Base-by-base conservation (phyloP, 768 basidiomycete genomes). In the Kwoniella europaea region DNA sequence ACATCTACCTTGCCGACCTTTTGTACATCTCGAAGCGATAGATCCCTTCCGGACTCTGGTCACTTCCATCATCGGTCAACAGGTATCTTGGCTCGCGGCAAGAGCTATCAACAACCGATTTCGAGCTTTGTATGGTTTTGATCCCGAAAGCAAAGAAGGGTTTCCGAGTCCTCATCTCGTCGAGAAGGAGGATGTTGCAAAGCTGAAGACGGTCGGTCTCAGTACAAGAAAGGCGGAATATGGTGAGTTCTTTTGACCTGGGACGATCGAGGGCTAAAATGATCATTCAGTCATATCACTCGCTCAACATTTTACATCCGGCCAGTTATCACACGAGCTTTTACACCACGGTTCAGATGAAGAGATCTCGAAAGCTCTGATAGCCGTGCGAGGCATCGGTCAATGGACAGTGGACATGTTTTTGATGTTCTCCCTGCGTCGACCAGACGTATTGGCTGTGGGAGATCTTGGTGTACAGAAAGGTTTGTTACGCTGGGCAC, bases 151-250 rank as follows among this genome's bases (percentile, higher is more conserved):
- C 13, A 41, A 67, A 44, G 67, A 63, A 35, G 75, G 72, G 50
- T 95, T 92, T 81, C 93, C 93, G 1, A 87, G 88, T 2, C 90
- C 93, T 10, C 83, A 85, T 55, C 88, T 91, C 79, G 91, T 96
- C 2, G 85, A 88, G 2, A 83, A 84, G 42, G 88, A 88, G 22
- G 89, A 90, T 69, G 81, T 91, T 35, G 73, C 87, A 13, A 86
- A 86, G 2, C 85, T 96, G 43, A 87, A 89, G 62, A 86, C 88
- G 6, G 93, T 91, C 9, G 94, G 94, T 0, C 83, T 96, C 67
- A 92, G 91, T 71, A 87, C 84, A 16, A 86, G 93, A n/a, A 97
- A 97, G 82, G 92, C 91, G 2, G 92, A 95, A 85, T 97, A 97
- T 82, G 88, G 92, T 92, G 65, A 76, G 88, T 80, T 5, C 1